These are phyloP conservation scores for Syzygium syzygioides DNA, from an alignment of 441 rosid genomes.

Conservation along the genomic window DNA sequence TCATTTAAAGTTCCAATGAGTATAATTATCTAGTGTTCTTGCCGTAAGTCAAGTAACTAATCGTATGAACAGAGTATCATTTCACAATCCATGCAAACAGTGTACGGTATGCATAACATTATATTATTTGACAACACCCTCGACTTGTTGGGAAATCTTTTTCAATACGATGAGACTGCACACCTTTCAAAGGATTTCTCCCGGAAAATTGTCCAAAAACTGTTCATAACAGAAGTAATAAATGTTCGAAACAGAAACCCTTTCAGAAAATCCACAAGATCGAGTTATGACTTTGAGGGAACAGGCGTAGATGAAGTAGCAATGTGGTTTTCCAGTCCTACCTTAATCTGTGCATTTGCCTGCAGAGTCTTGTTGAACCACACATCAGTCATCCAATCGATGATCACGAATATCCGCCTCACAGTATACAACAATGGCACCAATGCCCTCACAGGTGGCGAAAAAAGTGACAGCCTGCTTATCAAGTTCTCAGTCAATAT, in stretches of 20 bases:
- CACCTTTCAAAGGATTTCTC: background rate
- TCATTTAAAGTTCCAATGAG: background rate
- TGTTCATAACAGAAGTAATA: background rate
- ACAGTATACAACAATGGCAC: constrained; percentile 75
- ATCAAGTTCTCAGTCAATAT: constrained; percentile 76
- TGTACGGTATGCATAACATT: background rate
- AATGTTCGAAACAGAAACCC: background rate
- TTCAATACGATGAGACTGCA: background rate
- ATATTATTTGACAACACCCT: background rate
- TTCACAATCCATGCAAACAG: background rate
- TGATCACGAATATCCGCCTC: constrained; percentile 62
- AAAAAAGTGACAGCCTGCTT: constrained; percentile 64
- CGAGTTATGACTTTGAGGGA: background rate
- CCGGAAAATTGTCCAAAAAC: background rate
- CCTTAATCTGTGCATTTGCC: constrained; percentile 46
- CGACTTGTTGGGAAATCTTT: background rate
- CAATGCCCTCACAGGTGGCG: constrained; percentile 75
- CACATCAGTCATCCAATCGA: constrained; percentile 63
- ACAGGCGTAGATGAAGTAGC: background rate
- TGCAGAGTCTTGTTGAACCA: constrained; percentile 69
- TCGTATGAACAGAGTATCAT: background rate
- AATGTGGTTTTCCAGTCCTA: constrained; percentile 1
- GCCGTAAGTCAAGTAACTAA: background rate
- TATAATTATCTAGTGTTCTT: background rate
- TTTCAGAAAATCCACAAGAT: background rate